Evolutionary conservation across 305 asterid genomes (phyloP), one percentile per base, ranked within the genome.

Genomic region (Solanum hybrid): DNA sequence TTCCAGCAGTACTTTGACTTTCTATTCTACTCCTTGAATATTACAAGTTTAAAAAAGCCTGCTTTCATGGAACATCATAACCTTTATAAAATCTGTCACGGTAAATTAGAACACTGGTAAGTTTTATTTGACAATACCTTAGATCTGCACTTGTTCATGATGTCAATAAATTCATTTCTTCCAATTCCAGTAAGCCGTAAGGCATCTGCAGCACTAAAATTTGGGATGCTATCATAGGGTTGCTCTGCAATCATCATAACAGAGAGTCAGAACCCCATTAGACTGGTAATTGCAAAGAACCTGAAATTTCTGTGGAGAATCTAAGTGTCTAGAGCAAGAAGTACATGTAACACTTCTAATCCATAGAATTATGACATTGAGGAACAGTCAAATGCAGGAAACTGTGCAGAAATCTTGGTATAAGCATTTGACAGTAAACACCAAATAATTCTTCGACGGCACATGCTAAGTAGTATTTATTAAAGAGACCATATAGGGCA

Each of bases 121-220:
- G 22, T 82, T 89, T 89, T 85, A 51, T 90, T 87, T 87, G 89
- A 90, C 88, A 93, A 88, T 92, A 98, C 99, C 99, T 98, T 98
- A 92, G 99, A 98, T 94, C 99, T 96, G 97, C 99, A 98, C 94
- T 96, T 98, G 93, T 96, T 98, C 99, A 98, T 98, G 92, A 98
- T 96, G 92, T 98, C 99, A 89, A 98, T 98, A 92, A 98, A 98
- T 91, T 98, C 99, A 94, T 98, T 98, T 94, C 99, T 95, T 90
- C 99, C 99, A 32, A 98, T 95, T 77, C 98, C 99, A 17, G 99
- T 93, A 79, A 98, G 98, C 89, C 98, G 94, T 93, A 98, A 93
- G 78, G 99, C 98, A 92, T 98, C 99, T 76, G 99, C 99, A 38
- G 99, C 99, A 73, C 98, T 98, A 93, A 98, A 98, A 93, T 98